phyloP scores from a whole-genome alignment of 2,329 filamentous ascomycete genomes.

The Penicillium olsonii region DNA sequence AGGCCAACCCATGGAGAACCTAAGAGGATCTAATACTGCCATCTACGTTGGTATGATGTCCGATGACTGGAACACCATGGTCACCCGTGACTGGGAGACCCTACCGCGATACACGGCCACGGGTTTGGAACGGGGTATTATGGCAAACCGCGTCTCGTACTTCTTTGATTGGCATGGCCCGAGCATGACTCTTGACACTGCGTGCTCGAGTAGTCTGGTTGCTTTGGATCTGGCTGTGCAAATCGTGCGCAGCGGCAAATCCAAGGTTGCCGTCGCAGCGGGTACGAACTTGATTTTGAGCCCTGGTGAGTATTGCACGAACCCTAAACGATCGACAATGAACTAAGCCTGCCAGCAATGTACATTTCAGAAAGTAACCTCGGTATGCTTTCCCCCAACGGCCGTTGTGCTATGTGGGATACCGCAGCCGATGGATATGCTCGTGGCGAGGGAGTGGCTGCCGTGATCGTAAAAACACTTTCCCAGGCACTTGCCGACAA shows the following conservation, averaged over 20 bases:
- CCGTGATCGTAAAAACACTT: constrained; percentile 54
- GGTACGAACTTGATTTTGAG: not conserved
- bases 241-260: not conserved
- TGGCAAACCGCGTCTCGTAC: not conserved
- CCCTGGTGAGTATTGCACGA: not conserved
- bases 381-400: constrained; percentile 50
- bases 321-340: not conserved
- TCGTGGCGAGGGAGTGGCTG: constrained; percentile 53
- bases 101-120: not conserved
- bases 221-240: not conserved
- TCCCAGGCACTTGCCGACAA: constrained; percentile 47
- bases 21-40: not conserved
- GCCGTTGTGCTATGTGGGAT: constrained; percentile 51
- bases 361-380: not conserved
- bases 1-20: not conserved
- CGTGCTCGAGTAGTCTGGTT: not conserved
- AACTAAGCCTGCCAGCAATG: not conserved
- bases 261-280: not conserved
- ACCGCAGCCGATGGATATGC: constrained; percentile 49
- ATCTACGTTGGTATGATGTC: not conserved
- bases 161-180: not conserved
- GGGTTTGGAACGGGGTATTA: not conserved
- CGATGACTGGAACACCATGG: not conserved
- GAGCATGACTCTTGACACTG: not conserved
- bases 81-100: not conserved